These are phyloP conservation scores for Calonectria honghensis DNA, from an alignment of 2,329 filamentous ascomycete genomes.

Conservation along the genomic window DNA sequence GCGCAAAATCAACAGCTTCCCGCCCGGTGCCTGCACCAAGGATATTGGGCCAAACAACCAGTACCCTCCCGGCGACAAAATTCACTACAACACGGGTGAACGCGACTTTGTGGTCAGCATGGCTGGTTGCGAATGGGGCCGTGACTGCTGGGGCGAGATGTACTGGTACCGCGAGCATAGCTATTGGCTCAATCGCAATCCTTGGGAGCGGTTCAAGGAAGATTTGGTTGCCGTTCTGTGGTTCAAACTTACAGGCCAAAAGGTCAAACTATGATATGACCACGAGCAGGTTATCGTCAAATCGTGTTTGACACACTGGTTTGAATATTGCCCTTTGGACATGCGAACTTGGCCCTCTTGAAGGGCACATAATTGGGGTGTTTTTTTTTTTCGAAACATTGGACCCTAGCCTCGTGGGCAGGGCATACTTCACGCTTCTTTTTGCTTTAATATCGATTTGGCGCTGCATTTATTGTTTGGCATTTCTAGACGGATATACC, in stretches of 20 bases:
- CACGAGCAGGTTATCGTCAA: no score
- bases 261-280: conserved; percentile 71
- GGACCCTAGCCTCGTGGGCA: conserved; percentile 5
- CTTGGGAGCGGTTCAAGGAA: conserved; percentile 86
- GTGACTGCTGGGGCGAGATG: conserved; percentile 99
- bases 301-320: not conserved
- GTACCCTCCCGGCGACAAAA: conserved; percentile 73
- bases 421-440: conserved; percentile 23
- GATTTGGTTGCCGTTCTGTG: conserved; percentile 77
- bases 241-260: conserved; percentile 78
- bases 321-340: conserved; percentile 33
- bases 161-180: conserved; percentile 95
- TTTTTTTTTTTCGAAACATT: not conserved
- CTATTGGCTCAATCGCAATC: conserved; percentile 89
- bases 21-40: conserved; percentile 89
- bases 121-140: conserved; percentile 97
- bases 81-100: conserved; percentile 91
- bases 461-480: conserved; percentile 34
- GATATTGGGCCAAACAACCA: conserved; percentile 71
- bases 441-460: conserved; percentile 21
- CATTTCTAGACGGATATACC: conserved; percentile 41
- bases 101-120: conserved; percentile 98
- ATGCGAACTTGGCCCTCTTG: not conserved
- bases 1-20: conserved; percentile 95
- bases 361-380: not conserved